These are phyloP conservation scores for Phytophthora ramorum DNA, from an alignment of 352 stramenopile genomes.

Conservation along the genomic window DNA sequence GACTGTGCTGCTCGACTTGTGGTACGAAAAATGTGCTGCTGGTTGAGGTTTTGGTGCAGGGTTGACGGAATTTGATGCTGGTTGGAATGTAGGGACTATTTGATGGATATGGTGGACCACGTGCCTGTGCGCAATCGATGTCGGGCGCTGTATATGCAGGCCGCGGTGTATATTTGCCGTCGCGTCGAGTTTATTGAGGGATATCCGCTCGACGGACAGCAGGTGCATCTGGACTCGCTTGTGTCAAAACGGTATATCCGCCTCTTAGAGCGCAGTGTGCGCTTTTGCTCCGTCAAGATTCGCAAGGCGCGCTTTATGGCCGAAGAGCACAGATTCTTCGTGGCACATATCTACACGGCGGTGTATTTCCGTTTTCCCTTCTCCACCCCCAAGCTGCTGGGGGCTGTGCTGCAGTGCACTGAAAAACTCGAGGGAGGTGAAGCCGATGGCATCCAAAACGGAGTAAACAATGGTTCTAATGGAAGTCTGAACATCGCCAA, in stretches of 20 bases:
- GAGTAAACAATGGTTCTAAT: slow-evolving; percentile 13
- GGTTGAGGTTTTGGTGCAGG: not conserved
- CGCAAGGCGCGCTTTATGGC: slow-evolving; percentile 66
- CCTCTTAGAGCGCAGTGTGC: slow-evolving; percentile 64
- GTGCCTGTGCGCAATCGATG: slow-evolving; percentile 78
- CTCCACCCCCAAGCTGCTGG: slow-evolving; percentile 47
- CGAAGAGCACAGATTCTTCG: slow-evolving; percentile 79
- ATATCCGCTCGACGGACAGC: slow-evolving; percentile 63
- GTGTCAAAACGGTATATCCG: slow-evolving; percentile 70
- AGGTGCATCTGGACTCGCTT: slow-evolving; percentile 54
- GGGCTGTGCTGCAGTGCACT: slow-evolving; percentile 63
- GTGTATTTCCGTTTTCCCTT: slow-evolving; percentile 80
- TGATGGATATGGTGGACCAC: slow-evolving; percentile 85
- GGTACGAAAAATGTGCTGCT: slow-evolving; percentile 38
- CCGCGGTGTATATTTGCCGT: slow-evolving; percentile 73
- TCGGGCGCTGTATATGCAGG: slow-evolving; percentile 74
- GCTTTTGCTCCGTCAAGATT: slow-evolving; percentile 71
- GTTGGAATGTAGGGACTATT: slow-evolving; percentile 57
- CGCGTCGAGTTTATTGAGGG: slow-evolving; percentile 83
- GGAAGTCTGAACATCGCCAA: slow-evolving; percentile 18
- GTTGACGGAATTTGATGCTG: not conserved
- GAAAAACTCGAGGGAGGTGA: slow-evolving; percentile 54
- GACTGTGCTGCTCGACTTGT: slow-evolving; percentile 76
- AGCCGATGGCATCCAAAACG: slow-evolving; percentile 11
- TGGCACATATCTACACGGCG: slow-evolving; percentile 69